Conservation (phyloP, 2,329 filamentous ascomycete genomes). For the Fusarium luffae region DNA sequence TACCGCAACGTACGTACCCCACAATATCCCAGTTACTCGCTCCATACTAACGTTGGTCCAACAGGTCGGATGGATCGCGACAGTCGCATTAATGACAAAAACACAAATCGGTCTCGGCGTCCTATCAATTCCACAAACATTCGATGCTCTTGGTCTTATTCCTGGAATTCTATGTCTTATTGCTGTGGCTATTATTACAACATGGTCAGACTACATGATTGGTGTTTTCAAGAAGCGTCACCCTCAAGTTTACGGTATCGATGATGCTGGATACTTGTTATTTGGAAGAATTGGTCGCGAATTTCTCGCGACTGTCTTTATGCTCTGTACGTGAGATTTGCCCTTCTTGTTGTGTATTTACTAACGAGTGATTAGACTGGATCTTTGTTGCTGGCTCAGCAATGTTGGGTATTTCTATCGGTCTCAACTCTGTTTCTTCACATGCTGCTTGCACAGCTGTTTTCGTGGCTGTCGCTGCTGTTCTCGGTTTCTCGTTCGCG, state of each 20-base stretch:
- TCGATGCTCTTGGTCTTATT: conserved; percentile 59
- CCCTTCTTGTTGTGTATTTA: too few species aligned
- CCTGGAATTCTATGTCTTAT: conserved; percentile 59
- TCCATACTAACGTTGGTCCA: neutral
- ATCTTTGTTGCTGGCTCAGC: conserved; percentile 34
- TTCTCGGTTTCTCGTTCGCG: conserved; percentile 47
- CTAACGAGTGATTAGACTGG: conserved; percentile 13
- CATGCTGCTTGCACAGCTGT: conserved; percentile 55
- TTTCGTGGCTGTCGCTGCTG: conserved; percentile 52
- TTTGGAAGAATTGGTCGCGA: conserved; percentile 60
- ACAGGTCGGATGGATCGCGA: conserved; percentile 57
- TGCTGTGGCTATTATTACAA: conserved; percentile 52
- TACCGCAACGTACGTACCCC: conserved; percentile 14
- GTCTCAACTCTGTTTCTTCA: conserved; percentile 53
- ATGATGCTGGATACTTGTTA: conserved; percentile 62
- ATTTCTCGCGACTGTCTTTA: conserved; percentile 51
- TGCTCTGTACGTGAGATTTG: neutral
- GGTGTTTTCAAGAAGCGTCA: conserved; percentile 63
- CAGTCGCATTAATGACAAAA: conserved; percentile 59
- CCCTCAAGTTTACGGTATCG: conserved; percentile 63
- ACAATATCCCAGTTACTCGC: neutral
- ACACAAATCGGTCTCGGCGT: conserved; percentile 59
- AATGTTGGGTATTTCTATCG: conserved; percentile 52
- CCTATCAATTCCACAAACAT: conserved; percentile 60
- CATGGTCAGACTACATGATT: conserved; percentile 52